Percentiles rank a stretch among this genome's conserved stretches.
Conservation (phyloP, 257 asterid species). For the Sherardia arvensis region DNA sequence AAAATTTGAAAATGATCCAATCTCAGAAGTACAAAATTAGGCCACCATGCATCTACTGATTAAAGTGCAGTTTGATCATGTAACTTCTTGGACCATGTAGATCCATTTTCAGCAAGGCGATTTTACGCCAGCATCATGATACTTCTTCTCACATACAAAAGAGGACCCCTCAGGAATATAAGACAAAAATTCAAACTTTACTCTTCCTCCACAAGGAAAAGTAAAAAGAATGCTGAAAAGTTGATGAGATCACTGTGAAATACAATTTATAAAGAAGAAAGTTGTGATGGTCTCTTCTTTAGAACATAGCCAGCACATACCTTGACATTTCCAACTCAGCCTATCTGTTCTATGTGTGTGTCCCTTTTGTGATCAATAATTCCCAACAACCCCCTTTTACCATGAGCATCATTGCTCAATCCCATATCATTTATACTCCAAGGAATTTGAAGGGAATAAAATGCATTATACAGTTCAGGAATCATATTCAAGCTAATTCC, state of each 20-base stretch:
- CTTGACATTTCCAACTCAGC: constrained; percentile 2
- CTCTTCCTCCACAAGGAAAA: background rate
- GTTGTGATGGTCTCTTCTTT: background rate
- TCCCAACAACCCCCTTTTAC: constrained; percentile 3
- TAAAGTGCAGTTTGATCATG: background rate
- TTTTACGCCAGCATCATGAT: background rate
- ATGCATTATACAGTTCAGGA: background rate
- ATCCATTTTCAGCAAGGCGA: background rate
- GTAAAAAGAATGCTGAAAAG: background rate
- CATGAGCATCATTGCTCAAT: background rate
- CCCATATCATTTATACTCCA: background rate
- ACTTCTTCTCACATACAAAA: background rate
- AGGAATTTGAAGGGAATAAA: background rate
- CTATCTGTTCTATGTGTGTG: background rate
- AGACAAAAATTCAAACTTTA: background rate
- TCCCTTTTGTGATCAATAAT: background rate
- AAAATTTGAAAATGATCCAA: background rate
- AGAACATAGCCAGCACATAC: background rate
- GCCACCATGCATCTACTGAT: background rate
- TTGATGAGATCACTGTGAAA: background rate
- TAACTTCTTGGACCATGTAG: background rate
- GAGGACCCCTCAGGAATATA: background rate
- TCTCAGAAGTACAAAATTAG: background rate
- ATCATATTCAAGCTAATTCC: background rate
- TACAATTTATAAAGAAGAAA: background rate